Percentiles rank a stretch among this genome's conserved stretches.
Evolutionary conservation across 371 early-diverging fungal species (phyloP).

Genomic region (Blakeslea trispora): DNA sequence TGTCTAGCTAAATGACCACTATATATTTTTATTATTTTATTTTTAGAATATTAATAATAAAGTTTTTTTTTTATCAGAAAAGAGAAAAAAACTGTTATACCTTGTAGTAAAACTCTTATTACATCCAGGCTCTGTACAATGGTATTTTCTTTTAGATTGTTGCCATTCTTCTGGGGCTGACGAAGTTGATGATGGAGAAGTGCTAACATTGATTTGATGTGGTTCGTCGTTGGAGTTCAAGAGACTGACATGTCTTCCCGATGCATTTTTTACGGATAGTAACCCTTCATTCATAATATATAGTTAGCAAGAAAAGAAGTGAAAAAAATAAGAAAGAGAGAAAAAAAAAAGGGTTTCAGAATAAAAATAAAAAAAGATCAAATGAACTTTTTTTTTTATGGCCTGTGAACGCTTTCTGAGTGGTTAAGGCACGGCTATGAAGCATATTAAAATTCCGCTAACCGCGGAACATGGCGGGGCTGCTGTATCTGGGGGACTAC

Average conservation of each 20-base stretch:
- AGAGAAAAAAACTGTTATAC: constrained; percentile 25
- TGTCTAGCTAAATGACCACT: constrained; percentile 89
- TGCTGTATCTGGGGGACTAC: too few relatives aligned
- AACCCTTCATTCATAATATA: constrained; percentile 26
- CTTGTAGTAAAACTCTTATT: constrained; percentile 66
- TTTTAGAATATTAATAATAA: too few relatives aligned
- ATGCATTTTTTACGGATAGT: constrained; percentile 40
- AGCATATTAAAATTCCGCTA: too few relatives aligned
- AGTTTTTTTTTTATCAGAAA: too few relatives aligned
- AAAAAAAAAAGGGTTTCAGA: constrained; percentile 10
- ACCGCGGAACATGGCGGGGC: too few relatives aligned
- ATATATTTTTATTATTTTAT: too few relatives aligned
- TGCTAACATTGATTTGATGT: too few relatives aligned
- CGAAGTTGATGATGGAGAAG: too few relatives aligned
- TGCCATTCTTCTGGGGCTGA: constrained; percentile 14
- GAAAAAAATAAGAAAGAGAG: constrained; percentile 6
- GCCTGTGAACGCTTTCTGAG: too few relatives aligned
- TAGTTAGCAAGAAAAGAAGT: neutral
- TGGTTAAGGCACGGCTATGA: too few relatives aligned
- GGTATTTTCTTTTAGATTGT: constrained; percentile 54
- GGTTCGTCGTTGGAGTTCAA: constrained; percentile 31
- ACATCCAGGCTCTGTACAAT: constrained; percentile 57
- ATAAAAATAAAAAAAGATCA: too few relatives aligned
- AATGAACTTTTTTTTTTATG: too few relatives aligned
- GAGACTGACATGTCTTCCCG: constrained; percentile 44